Percentiles rank a stretch among this genome's conserved stretches.
These are phyloP conservation scores for Solanum paucissectum DNA, from an alignment of 257 asterid genomes.

Conservation along the genomic window DNA sequence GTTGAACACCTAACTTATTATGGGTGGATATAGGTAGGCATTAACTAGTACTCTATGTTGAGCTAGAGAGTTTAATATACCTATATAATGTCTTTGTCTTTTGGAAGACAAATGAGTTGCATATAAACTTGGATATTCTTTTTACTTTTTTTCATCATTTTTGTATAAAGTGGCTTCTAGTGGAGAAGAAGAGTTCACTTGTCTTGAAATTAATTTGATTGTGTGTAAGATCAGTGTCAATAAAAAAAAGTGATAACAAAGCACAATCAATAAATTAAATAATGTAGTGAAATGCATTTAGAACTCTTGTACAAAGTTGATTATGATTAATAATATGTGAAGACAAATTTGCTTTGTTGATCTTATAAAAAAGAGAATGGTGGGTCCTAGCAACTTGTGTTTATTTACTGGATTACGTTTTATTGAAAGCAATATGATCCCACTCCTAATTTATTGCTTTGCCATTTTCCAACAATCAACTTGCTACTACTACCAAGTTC, in stretches of 20 bases:
- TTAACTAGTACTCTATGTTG: neutral
- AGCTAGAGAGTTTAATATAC: neutral
- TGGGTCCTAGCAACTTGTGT: conserved; percentile 6
- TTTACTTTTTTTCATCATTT: neutral
- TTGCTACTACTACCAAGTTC: neutral
- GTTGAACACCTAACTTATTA: neutral
- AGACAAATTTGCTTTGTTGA: conserved; percentile 7
- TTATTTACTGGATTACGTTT: neutral
- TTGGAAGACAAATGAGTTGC: neutral
- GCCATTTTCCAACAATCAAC: conserved; percentile 6
- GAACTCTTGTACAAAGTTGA: neutral
- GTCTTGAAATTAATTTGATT: neutral
- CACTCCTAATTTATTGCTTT: conserved; percentile 1
- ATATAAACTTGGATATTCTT: neutral
- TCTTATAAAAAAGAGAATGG: neutral
- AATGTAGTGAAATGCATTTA: neutral
- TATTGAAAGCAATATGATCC: conserved; percentile 14
- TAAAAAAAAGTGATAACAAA: neutral
- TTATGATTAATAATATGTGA: neutral
- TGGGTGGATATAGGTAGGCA: neutral
- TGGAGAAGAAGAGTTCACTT: neutral
- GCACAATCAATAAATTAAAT: neutral
- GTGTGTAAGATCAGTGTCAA: neutral
- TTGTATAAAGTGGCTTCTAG: neutral
- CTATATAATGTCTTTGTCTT: neutral